Evolutionary conservation across 1,284 basidiomycete species (phyloP), one percentile per base, ranked within the genome.

Genomic region (Boletellus sp.): DNA sequence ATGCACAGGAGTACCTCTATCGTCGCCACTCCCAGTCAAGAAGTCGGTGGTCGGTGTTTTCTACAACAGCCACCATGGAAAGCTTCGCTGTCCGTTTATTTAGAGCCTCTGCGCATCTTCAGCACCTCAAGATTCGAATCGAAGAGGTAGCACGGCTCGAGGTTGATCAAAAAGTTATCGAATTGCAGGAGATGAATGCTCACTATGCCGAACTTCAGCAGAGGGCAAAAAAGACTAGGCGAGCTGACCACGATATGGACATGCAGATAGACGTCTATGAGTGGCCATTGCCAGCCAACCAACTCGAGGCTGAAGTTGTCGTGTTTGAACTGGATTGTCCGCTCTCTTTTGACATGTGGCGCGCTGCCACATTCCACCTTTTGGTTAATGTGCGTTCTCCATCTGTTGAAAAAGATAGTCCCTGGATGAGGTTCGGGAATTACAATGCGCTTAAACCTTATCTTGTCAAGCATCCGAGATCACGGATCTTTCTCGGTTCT

Each of bases 261-360:
- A 36, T 35, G 21, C 5, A 15, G 13, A 37, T 45, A 24, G 5
- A 22, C 26, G 18, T 21, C 30, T 12, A 47, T 5, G 26, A 39
- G 19, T 30, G 36, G 38, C 46, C 46, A 16, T 33, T 47, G 12
- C 38, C 46, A 15, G 8, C 47, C 15, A 41, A 26, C 12, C 5
- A 41, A 24, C 21, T 48, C 8, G 28, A 51, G 1, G 69, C 68
- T 0, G 59, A 70, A 45, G 55, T 53, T 1, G 67, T 70, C 0
- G 63, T 81, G 0, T 81, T 83, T 44, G 80, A 82, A 49, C 53
- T 80, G 2, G 47, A 57, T 4, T 69, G 69, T 40, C 81, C 81
- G 0, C 24, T 53, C 0, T 53, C 58, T 0, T 77, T 79, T 52
- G 54, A 62, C 4, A 61, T 69, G 33, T 82, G 80, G 81, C 66